phyloP scores from a whole-genome alignment of 2,329 filamentous ascomycete species.

The Diaporthe vexans region DNA sequence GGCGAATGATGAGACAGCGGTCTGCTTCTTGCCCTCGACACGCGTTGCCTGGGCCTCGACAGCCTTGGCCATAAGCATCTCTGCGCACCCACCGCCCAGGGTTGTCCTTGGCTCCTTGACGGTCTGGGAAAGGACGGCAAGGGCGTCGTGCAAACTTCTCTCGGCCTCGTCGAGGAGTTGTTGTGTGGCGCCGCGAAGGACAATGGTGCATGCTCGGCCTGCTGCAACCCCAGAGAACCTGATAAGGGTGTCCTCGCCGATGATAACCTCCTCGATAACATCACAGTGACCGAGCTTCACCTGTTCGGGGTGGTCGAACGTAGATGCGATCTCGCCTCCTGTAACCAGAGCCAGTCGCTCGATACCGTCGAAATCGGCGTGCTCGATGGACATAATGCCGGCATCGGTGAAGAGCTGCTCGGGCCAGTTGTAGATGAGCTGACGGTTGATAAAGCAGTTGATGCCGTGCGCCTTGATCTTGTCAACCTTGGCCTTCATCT shows the following conservation, averaged over 20 bases:
- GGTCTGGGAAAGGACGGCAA: constrained; percentile 96
- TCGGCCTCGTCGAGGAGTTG: constrained; percentile 98
- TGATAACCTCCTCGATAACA: constrained; percentile 96
- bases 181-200: constrained; percentile 94
- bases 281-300: constrained; percentile 97
- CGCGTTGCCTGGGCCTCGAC: constrained; percentile 94
- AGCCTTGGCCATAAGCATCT: constrained; percentile 99
- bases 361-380: constrained; percentile 98
- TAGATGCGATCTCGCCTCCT: constrained; percentile 96
- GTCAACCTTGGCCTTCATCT: constrained; percentile 99
- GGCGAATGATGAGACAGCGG: constrained; percentile 92
- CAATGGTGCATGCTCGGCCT: constrained; percentile 95
- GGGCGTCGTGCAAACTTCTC: constrained; percentile 93
- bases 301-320: constrained; percentile 97
- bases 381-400: constrained; percentile 98
- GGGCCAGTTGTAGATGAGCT: constrained; percentile 99
- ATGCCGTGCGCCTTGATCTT: constrained; percentile 99
- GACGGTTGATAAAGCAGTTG: constrained; percentile 99
- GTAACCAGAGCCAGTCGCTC: constrained; percentile 95
- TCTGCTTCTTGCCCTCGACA: constrained; percentile 95
- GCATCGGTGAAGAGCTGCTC: constrained; percentile 98
- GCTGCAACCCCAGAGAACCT: constrained; percentile 97
- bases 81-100: constrained; percentile 93
- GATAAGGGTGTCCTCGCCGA: constrained; percentile 97
- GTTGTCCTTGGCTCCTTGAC: constrained; percentile 95